Conservation (phyloP, 2,329 filamentous ascomycete species). For the Piedraia hortae region DNA sequence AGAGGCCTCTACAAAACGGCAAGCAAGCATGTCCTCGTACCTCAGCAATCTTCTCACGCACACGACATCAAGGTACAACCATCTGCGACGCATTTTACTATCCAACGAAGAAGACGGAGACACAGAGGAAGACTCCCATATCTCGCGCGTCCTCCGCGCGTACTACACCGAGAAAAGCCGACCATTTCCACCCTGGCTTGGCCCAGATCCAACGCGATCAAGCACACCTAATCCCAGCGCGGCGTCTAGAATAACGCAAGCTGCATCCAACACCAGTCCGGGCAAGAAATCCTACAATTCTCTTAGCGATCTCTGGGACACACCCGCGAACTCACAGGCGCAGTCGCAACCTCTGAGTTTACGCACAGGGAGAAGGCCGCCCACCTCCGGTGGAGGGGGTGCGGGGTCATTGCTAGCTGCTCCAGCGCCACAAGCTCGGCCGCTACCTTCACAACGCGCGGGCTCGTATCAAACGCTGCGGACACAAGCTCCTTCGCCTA, state of each 20-base stretch:
- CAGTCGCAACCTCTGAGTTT: slow-evolving; percentile 19
- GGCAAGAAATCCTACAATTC: slow-evolving; percentile 12
- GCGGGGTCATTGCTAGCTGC: slow-evolving; percentile 12
- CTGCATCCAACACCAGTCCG: slow-evolving; percentile 14
- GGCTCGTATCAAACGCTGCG: slow-evolving; percentile 41
- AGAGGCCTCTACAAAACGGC: not conserved
- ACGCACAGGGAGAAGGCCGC: slow-evolving; percentile 7
- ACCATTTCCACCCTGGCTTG: slow-evolving; percentile 62
- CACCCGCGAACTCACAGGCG: slow-evolving; percentile 11
- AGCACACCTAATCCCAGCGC: slow-evolving; percentile 10
- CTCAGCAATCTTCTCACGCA: slow-evolving; percentile 42
- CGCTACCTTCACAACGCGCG: slow-evolving; percentile 42
- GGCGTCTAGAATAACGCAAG: slow-evolving; percentile 7
- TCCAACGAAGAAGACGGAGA: slow-evolving; percentile 28
- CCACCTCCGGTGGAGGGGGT: slow-evolving; percentile 8
- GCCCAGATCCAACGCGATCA: slow-evolving; percentile 57
- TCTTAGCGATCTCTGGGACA: slow-evolving; percentile 32
- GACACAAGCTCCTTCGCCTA: slow-evolving; percentile 12
- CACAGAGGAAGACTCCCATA: slow-evolving; percentile 67
- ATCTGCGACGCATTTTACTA: slow-evolving; percentile 36
- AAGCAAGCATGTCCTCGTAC: slow-evolving; percentile 41
- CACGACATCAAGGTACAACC: slow-evolving; percentile 29
- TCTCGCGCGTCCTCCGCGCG: slow-evolving; percentile 70
- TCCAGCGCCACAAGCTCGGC: slow-evolving; percentile 18
- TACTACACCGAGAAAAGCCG: slow-evolving; percentile 81